These are phyloP conservation scores for Physcomitrium patens DNA, from an alignment of 225 moss, liverwort and hornwort species.

Conservation along the genomic window DNA sequence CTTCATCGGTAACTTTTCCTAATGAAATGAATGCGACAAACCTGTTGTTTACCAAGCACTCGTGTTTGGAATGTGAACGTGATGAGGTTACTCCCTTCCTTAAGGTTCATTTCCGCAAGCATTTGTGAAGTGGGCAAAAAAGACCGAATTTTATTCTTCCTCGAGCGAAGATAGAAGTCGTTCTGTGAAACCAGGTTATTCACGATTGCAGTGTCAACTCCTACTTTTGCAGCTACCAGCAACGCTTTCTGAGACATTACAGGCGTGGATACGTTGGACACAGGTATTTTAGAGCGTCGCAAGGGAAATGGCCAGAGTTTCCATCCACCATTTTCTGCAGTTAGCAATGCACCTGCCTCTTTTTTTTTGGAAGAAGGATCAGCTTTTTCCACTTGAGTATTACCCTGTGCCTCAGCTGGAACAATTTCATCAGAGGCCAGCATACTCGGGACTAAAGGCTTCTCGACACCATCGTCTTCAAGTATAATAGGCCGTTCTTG, in stretches of 20 bases:
- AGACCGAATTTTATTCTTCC: constrained; percentile 77
- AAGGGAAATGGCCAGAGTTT: constrained; percentile 78
- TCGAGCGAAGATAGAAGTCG: constrained; percentile 63
- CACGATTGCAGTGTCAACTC: constrained; percentile 61
- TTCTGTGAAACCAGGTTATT: constrained; percentile 62
- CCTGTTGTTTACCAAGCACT: constrained; percentile 96
- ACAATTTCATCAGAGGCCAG: constrained; percentile 83
- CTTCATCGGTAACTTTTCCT: neutral
- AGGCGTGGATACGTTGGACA: constrained; percentile 44
- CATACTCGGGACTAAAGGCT: constrained; percentile 81
- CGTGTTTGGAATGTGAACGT: constrained; percentile 90
- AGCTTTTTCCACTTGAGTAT: constrained; percentile 58
- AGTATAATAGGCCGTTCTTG: constrained; percentile 30
- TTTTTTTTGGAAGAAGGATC: constrained; percentile 57
- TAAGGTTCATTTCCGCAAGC: constrained; percentile 86
- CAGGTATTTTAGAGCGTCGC: constrained; percentile 68
- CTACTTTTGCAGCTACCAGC: constrained; percentile 67
- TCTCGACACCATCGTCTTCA: constrained; percentile 37
- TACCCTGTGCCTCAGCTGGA: constrained; percentile 52
- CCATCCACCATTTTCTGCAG: constrained; percentile 77
- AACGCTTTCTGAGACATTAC: constrained; percentile 65
- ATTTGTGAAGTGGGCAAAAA: constrained; percentile 89
- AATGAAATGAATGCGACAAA: constrained; percentile 34
- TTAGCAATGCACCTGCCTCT: constrained; percentile 50
- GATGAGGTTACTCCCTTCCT: constrained; percentile 90